A percentile compares a stretch with the other conserved stretches of the same genome.
These are phyloP conservation scores for Globisporangium okanoganense DNA, from an alignment of 352 stramenopile species.

Conservation along the genomic window DNA sequence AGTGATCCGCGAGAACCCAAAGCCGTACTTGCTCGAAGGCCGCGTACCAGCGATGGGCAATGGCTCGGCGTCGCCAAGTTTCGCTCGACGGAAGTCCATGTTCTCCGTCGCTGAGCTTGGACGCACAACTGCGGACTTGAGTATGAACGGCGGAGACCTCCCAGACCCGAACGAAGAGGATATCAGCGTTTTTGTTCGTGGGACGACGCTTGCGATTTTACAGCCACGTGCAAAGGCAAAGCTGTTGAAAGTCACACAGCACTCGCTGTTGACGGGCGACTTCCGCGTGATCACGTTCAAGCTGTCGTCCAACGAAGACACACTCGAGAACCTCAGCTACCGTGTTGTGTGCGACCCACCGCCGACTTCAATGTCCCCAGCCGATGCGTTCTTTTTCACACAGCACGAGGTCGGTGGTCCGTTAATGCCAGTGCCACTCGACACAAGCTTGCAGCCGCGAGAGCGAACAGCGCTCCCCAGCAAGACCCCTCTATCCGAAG, in stretches of 20 bases:
- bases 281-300: slow-evolving; percentile 63
- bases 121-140: slow-evolving; percentile 27
- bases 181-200: slow-evolving; percentile 30
- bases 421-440: slow-evolving; percentile 42
- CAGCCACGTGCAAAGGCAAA: slow-evolving; percentile 66
- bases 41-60: slow-evolving; percentile 82
- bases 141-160: slow-evolving; percentile 12
- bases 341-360: slow-evolving; percentile 49
- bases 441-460: slow-evolving; percentile 43
- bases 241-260: slow-evolving; percentile 46
- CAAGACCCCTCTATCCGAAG: slow-evolving; percentile 33
- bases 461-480: slow-evolving; percentile 40
- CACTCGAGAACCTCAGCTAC: slow-evolving; percentile 49
- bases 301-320: slow-evolving; percentile 64
- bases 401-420: slow-evolving; percentile 26
- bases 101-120: slow-evolving; percentile 48
- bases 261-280: slow-evolving; percentile 57
- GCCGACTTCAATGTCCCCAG: slow-evolving; percentile 29
- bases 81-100: slow-evolving; percentile 75
- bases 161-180: slow-evolving; percentile 35
- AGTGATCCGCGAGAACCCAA: slow-evolving; percentile 29
- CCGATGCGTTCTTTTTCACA: slow-evolving; percentile 61
- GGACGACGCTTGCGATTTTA: slow-evolving; percentile 56
- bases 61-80: slow-evolving; percentile 77
- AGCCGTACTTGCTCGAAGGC: slow-evolving; percentile 49